Evolutionary conservation across 75 land plant genomes (phyloP), one percentile per base, ranked within the genome.

Genomic region (Isoetes taiwanensis): DNA sequence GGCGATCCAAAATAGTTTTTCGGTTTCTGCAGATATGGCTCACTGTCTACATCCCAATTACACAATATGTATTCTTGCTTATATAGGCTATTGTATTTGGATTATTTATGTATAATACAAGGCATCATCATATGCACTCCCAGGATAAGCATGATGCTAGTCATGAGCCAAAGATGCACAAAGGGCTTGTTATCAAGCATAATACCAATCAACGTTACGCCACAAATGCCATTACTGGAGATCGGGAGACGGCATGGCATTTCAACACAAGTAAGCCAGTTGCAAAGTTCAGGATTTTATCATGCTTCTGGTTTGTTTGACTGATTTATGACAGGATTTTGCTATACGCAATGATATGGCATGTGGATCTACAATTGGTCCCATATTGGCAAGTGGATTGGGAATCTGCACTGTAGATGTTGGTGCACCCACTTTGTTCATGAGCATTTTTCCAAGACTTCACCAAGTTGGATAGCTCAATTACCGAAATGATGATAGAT

Each of bases 141-240:
- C 73, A 94, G 99, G 96, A 89, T 17, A 93, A 85, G 72, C 99
- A 94, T 62, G 99, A 94, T 62, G 91, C 88, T 26, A 82, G 78
- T 41, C 99, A 94, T 74, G 90, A 89, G 34, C 96, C 99, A 19
- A 82, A 78, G 63, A 54, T 94, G 82, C 99, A 94, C 59, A 78
- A 85, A 35, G 99, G 96, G 1, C 96, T 94, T 42, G 96, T 89
- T 28, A 88, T 94, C 39, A 94, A 94, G 58, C 74, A 84, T 65
- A 94, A 94, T 63, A 90, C 96, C 11, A 94, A 94, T 70, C 99
- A 94, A 66, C 83, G 91, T 2, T 89, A 94, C 72, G 99, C 99
- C 60, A 94, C 99, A 2, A 94, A 89, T 76, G 84, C 99, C 11
- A 80, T 85, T 27, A 94, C 99, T 3, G 33, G 97, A 89, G 55